Evolutionary conservation across 2,329 filamentous ascomycete genomes (phyloP).

Genomic region (Pseudogymnoascus sp.): DNA sequence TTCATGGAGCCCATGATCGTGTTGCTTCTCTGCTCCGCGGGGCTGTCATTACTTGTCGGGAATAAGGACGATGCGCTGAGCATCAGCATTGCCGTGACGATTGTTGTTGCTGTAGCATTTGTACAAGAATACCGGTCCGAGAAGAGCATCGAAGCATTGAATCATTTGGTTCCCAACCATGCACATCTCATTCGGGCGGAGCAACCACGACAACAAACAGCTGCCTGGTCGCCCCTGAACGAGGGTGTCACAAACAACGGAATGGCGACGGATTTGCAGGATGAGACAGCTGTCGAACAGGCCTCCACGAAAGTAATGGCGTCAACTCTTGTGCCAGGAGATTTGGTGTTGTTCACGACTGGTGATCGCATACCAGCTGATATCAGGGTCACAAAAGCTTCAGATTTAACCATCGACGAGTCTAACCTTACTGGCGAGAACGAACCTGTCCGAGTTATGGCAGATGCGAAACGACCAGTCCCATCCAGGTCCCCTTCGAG

Average conservation of each 20-base stretch:
- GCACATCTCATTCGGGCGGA: constrained; percentile 76
- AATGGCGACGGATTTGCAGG: constrained; percentile 24
- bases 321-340: constrained; percentile 79
- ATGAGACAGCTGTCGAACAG: constrained; percentile 53
- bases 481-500: constrained; percentile 14
- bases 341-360: constrained; percentile 88
- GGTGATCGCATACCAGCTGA: constrained; percentile 96
- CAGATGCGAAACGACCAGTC: constrained; percentile 44
- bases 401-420: constrained; percentile 88
- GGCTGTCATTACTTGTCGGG: constrained; percentile 80
- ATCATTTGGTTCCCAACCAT: constrained; percentile 87
- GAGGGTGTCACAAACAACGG: constrained; percentile 11
- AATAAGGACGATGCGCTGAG: constrained; percentile 94
- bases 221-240: neutral
- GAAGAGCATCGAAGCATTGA: constrained; percentile 92
- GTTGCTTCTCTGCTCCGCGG: constrained; percentile 81
- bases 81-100: constrained; percentile 92
- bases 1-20: constrained; percentile 95
- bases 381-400: constrained; percentile 83
- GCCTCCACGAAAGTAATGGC: constrained; percentile 81
- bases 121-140: constrained; percentile 97
- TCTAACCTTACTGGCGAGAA: constrained; percentile 97
- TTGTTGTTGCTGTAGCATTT: constrained; percentile 93
- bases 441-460: constrained; percentile 75
- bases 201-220: neutral